phyloP scores from a whole-genome alignment of 2,329 filamentous ascomycete species.

The Pestalotiopsis sp. region DNA sequence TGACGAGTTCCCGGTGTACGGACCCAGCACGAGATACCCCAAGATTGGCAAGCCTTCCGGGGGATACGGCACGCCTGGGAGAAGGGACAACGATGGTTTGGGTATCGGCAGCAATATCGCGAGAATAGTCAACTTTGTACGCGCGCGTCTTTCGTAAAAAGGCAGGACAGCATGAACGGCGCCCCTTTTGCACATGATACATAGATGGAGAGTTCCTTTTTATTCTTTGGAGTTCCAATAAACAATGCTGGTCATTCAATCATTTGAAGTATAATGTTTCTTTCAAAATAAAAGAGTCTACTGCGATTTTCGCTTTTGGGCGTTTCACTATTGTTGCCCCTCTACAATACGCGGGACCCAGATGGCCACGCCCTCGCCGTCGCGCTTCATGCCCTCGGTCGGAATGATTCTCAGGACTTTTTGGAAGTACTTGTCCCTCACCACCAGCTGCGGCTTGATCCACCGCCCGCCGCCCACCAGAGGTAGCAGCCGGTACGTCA shows the following conservation, averaged over 20 bases:
- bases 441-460: slow-evolving; percentile 73
- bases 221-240: background rate
- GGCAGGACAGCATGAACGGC: background rate
- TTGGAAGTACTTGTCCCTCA: slow-evolving; percentile 90
- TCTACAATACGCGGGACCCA: slow-evolving; percentile 56
- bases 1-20: slow-evolving; percentile 14
- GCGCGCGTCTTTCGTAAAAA: background rate
- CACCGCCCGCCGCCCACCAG: slow-evolving; percentile 59
- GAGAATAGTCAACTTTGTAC: background rate
- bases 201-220: background rate
- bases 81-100: background rate
- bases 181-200: background rate
- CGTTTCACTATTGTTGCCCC: slow-evolving; percentile 15
- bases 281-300: background rate
- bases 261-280: background rate
- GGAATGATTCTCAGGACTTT: slow-evolving; percentile 83
- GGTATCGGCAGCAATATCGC: background rate
- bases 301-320: background rate
- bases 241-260: background rate
- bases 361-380: slow-evolving; percentile 65
- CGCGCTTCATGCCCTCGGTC: slow-evolving; percentile 70
- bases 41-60: background rate
- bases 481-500: slow-evolving; percentile 77
- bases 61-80: background rate
- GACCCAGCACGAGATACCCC: slow-evolving; percentile 4